Evolutionary conservation across 805 yeast genomes (phyloP), one percentile per base, ranked within the genome.

Genomic region (Starmerella floricola): DNA sequence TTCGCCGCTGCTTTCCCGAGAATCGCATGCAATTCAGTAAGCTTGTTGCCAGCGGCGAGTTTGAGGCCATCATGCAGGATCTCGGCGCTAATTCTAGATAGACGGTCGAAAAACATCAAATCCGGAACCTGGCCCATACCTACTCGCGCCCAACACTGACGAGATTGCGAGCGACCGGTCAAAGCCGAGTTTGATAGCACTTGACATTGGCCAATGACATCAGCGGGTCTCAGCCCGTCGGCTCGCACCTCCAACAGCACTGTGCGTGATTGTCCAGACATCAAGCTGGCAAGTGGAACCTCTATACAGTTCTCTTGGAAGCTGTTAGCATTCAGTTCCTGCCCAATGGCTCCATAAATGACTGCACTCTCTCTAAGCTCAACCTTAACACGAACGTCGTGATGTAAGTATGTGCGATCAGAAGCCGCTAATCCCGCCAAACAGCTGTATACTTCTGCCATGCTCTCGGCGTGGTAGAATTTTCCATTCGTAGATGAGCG

Each of bases 201-300:
- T 6, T 8, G n/a, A n/a, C 35, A 27, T 6, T 27, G n/a, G 8
- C 29, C 36, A n/a, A 40, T 19, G 10, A 35, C 5, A 2, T 23
- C 31, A 11, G 23, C 15, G 1, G 11, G n/a, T 12, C 4, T 11
- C 8, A 21, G 6, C 10, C 16, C 15, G 6, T 15, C 19, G 13
- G 19, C 5, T 6, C 11, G 4, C 13, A 45, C 18, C 3, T 34
- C 31, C 8, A 46, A 2, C 8, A 40, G 27, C 8, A 43, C 26
- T 6, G 49, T 27, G 4, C 46, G 42, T 8, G 39, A 12, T 21
- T 46, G 47, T 4, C 49, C 49, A 8, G 41, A 33, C 10, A 43
- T 5, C 1, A 46, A n/a, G 15, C 42, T 36, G 2, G 45, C 47
- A 3, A 46, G 19, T 4, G 15, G 19, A 6, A 41, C 12, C 20